Conservation (phyloP, 2,329 filamentous ascomycete genomes). For the Diaporthe citri region DNA sequence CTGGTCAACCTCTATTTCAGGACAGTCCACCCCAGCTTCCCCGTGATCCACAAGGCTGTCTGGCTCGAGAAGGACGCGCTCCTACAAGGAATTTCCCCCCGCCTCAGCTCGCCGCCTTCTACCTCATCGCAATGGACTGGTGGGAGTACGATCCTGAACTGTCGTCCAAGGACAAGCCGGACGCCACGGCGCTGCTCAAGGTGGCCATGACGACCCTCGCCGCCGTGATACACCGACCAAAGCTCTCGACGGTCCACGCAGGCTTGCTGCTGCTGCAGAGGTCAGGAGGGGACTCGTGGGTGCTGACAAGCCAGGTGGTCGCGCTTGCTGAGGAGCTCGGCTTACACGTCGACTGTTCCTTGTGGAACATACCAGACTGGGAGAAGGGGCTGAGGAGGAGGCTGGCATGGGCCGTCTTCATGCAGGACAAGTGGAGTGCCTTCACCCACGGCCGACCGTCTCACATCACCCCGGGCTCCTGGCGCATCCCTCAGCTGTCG, state of each 20-base stretch:
- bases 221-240: slow-evolving; percentile 65
- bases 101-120: slow-evolving; percentile 70
- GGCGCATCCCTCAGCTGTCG: slow-evolving; percentile 78
- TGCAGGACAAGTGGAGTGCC: slow-evolving; percentile 83
- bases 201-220: slow-evolving; percentile 56
- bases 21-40: slow-evolving; percentile 70
- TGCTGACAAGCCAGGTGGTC: slow-evolving; percentile 65
- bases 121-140: slow-evolving; percentile 72
- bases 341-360: slow-evolving; percentile 70
- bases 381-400: slow-evolving; percentile 73
- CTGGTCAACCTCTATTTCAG: slow-evolving; percentile 77
- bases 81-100: slow-evolving; percentile 71
- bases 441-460: slow-evolving; percentile 88
- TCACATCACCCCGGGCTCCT: slow-evolving; percentile 77
- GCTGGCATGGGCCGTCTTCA: slow-evolving; percentile 73
- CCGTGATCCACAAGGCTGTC: slow-evolving; percentile 71
- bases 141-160: slow-evolving; percentile 69
- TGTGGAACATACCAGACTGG: slow-evolving; percentile 73
- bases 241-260: slow-evolving; percentile 67
- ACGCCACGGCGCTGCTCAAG: slow-evolving; percentile 51
- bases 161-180: slow-evolving; percentile 56
- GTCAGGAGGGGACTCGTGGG: slow-evolving; percentile 61
- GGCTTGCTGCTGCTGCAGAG: slow-evolving; percentile 66
- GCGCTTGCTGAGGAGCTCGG: slow-evolving; percentile 70
- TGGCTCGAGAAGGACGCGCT: slow-evolving; percentile 72